Conservation (phyloP, 192 early-diverging fungal genomes). For the Martensiomyces pterosporus region DNA sequence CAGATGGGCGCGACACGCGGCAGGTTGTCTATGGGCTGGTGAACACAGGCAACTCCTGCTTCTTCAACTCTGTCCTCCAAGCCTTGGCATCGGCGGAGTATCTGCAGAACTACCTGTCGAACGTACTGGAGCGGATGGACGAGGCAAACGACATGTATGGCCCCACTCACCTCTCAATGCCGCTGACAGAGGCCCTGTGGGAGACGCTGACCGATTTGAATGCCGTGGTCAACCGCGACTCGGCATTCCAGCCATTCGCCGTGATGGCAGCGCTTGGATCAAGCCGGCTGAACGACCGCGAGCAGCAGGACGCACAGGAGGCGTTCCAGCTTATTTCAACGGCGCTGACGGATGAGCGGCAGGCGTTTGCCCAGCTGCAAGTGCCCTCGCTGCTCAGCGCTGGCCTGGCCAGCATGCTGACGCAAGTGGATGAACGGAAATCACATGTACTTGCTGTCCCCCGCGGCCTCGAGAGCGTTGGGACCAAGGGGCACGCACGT, state of each 20-base stretch:
- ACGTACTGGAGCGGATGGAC: conserved; percentile 49
- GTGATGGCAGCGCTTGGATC: conserved; percentile 61
- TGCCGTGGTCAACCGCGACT: conserved; percentile 36
- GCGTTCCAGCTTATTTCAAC: conserved; percentile 76
- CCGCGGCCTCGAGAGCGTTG: conserved; percentile 40
- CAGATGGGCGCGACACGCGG: conserved; percentile 17
- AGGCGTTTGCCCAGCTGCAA: conserved; percentile 24
- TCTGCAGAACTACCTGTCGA: conserved; percentile 44
- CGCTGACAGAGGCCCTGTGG: conserved; percentile 51
- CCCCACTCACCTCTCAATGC: conserved; percentile 28
- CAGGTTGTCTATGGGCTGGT: conserved; percentile 67
- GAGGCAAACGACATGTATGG: conserved; percentile 34
- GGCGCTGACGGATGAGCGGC: conserved; percentile 60
- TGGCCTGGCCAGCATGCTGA: conserved; percentile 22
- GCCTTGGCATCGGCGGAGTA: conserved; percentile 54
- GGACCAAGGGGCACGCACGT: conserved; percentile 40
- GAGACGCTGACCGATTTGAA: conserved; percentile 53
- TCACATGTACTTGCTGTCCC: conserved; percentile 34
- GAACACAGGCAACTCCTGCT: conserved; percentile 92
- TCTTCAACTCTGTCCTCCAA: conserved; percentile 89
- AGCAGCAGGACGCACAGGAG: conserved; percentile 89
- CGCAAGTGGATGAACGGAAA: conserved; percentile 12
- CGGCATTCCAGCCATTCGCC: conserved; percentile 58
- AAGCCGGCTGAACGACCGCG: conserved; percentile 59
- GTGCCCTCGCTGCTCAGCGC: conserved; percentile 40